phyloP scores from a whole-genome alignment of 106 monocot genomes.

The Platanthera guangdongensis region DNA sequence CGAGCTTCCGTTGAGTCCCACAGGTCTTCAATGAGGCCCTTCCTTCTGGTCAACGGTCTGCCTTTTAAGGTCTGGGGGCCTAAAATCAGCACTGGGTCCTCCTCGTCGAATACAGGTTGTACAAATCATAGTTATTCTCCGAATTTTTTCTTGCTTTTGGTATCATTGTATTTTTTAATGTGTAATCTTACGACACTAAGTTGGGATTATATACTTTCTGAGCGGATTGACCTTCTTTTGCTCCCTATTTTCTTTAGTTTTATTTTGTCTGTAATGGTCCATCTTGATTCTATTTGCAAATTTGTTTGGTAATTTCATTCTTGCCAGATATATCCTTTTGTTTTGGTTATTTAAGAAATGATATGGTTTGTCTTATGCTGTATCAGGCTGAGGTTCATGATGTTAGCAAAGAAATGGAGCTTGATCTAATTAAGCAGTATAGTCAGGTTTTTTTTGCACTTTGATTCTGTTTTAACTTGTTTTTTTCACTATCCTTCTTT shows the following conservation, averaged over 20 bases:
- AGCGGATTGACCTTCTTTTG: not conserved
- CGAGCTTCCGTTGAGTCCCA: too few relatives aligned
- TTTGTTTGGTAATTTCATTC: conserved; percentile 1
- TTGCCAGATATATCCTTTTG: not conserved
- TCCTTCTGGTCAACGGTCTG: too few relatives aligned
- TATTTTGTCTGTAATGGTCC: not conserved
- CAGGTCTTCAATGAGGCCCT: too few relatives aligned
- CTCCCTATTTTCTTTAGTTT: not conserved
- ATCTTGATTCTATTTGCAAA: not conserved
- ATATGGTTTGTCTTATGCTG: not conserved
- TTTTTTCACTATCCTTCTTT: not conserved
- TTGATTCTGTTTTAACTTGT: not conserved
- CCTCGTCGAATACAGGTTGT: too few relatives aligned
- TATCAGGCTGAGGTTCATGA: conserved; percentile 95
- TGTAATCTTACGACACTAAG: not conserved
- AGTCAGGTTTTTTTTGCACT: conserved; percentile 64
- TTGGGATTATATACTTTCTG: not conserved
- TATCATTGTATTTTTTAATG: too few relatives aligned
- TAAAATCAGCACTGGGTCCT: too few relatives aligned
- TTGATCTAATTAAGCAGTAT: conserved; percentile 90
- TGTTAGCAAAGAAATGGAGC: conserved; percentile 97
- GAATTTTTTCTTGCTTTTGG: too few relatives aligned
- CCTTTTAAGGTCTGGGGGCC: too few relatives aligned
- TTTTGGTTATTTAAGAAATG: conserved; percentile 3
- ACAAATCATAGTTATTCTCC: too few relatives aligned